phyloP scores from a whole-genome alignment of 495 filamentous ascomycete species.

The Beverwykella pulmonaria region DNA sequence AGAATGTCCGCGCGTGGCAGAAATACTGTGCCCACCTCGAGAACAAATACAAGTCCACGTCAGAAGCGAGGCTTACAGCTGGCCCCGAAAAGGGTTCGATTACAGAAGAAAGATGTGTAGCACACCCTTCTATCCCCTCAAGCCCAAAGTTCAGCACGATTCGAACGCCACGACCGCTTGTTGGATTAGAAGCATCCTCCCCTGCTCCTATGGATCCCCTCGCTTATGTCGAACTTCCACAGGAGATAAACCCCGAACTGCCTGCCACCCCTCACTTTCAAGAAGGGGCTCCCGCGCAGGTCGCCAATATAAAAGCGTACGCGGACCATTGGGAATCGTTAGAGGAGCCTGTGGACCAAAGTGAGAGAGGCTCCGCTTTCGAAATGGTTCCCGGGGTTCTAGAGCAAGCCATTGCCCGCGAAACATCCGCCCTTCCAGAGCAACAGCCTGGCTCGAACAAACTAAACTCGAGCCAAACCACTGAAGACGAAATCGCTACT shows the following conservation, averaged over 20 bases:
- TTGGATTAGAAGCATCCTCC: conserved; percentile 10
- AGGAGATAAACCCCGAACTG: background rate
- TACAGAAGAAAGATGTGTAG: background rate
- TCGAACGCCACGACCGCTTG: conserved; percentile 6
- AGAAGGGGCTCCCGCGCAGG: background rate
- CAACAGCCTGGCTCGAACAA: background rate
- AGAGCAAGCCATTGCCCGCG: background rate
- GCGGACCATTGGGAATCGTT: background rate
- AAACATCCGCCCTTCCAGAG: background rate
- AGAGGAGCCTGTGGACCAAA: background rate
- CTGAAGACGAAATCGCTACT: conserved; percentile 32
- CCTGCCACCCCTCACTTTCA: background rate
- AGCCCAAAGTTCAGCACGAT: conserved; percentile 1
- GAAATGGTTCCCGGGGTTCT: too few relatives aligned
- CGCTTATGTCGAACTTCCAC: background rate
- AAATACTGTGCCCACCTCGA: conserved; percentile 27
- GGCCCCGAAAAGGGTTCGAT: background rate
- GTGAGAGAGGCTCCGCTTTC: background rate
- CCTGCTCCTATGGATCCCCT: conserved; percentile 4
- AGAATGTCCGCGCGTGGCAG: conserved; percentile 33
- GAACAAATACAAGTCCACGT: conserved; percentile 10
- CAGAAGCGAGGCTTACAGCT: background rate
- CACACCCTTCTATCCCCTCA: conserved; percentile 3
- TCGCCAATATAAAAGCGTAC: too few relatives aligned
- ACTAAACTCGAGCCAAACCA: conserved; percentile 43